Conservation (phyloP, 192 early-diverging fungal genomes). For the Hyaloraphidium curvatum region DNA sequence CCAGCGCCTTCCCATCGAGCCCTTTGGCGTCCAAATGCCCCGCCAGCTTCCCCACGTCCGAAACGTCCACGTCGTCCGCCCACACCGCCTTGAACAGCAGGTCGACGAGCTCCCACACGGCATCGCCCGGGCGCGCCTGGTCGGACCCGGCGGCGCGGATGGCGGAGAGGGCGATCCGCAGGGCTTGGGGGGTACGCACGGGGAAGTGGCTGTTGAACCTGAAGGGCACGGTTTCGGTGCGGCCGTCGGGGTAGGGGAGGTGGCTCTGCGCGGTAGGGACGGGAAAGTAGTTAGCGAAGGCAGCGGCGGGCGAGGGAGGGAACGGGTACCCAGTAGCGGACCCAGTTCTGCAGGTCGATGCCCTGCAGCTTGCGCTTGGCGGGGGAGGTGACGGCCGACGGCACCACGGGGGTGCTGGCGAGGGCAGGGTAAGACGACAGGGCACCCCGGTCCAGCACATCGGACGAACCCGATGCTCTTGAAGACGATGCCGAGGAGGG, state of each 20-base stretch:
- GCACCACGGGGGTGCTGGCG: slow-evolving; percentile 1
- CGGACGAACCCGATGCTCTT: too few species aligned
- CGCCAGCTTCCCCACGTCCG: too few species aligned
- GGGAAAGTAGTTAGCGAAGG: too few species aligned
- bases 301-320: too few species aligned
- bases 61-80: neutral
- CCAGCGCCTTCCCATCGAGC: neutral
- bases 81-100: too few species aligned
- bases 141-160: neutral
- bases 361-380: neutral
- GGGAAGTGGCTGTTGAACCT: slow-evolving; percentile 1
- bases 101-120: neutral
- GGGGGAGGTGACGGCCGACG: neutral
- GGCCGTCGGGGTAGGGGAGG: neutral
- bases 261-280: neutral
- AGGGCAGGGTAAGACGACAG: too few species aligned
- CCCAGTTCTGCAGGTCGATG: neutral
- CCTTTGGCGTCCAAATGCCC: too few species aligned
- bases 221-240: neutral
- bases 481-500: slow-evolving; percentile 1
- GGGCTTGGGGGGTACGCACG: neutral
- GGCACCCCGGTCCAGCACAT: too few species aligned
- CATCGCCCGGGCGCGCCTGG: neutral
- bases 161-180: neutral
- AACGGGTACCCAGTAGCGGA: neutral